These are phyloP conservation scores for Chrysosporium keratinophilum DNA, from an alignment of 2,329 filamentous ascomycete genomes.

Conservation along the genomic window DNA sequence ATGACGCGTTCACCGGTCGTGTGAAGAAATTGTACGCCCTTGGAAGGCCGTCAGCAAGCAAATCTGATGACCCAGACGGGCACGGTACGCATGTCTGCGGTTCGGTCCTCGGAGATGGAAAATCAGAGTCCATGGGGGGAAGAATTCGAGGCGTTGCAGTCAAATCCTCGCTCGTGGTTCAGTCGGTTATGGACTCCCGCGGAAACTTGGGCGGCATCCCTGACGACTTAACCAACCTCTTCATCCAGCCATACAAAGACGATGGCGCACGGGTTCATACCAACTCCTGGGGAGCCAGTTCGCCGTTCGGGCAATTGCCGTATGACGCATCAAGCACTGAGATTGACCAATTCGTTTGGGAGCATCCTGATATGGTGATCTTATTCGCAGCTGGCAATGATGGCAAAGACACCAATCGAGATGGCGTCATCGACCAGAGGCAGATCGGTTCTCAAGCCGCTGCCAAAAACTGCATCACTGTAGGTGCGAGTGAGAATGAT, in stretches of 20 bases:
- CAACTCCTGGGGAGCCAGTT: slow-evolving; percentile 19
- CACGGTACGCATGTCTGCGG: slow-evolving; percentile 22
- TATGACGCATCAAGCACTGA: slow-evolving; percentile 15
- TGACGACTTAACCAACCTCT: slow-evolving; percentile 15
- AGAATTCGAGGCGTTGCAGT: slow-evolving; percentile 18
- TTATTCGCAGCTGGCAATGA: slow-evolving; percentile 21
- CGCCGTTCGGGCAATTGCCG: slow-evolving; percentile 10
- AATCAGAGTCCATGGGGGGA: slow-evolving; percentile 13
- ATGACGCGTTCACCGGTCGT: slow-evolving; percentile 17
- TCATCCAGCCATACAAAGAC: slow-evolving; percentile 17
- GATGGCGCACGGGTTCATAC: slow-evolving; percentile 18
- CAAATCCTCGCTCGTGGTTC: slow-evolving; percentile 18
- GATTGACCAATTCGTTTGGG: slow-evolving; percentile 19
- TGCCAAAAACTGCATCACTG: slow-evolving; percentile 23
- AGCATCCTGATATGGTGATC: slow-evolving; percentile 20
- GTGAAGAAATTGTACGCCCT: slow-evolving; percentile 16
- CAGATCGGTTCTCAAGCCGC: slow-evolving; percentile 18
- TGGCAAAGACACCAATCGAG: slow-evolving; percentile 12
- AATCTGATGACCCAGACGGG: slow-evolving; percentile 16
- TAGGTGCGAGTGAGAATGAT: slow-evolving; percentile 21
- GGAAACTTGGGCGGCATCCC: slow-evolving; percentile 17
- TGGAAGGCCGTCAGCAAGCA: slow-evolving; percentile 3
- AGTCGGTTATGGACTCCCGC: slow-evolving; percentile 15
- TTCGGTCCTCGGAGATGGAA: slow-evolving; percentile 18
- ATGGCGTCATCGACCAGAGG: slow-evolving; percentile 15